Conservation (phyloP, 1,284 basidiomycete genomes). For the Boletus semigastroideus region DNA sequence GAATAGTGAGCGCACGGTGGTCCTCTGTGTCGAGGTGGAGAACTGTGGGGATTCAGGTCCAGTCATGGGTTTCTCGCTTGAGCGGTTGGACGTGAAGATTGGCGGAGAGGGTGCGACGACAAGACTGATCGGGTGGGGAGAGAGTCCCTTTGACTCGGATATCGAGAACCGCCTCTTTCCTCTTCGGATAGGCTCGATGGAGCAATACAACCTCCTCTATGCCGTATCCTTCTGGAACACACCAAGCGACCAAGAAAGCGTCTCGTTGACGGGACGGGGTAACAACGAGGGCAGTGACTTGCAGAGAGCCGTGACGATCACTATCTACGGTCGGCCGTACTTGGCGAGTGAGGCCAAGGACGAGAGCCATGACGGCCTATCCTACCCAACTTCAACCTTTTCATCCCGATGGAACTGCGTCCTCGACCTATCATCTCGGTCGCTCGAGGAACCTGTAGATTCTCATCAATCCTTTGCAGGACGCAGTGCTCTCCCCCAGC, state of each 20-base stretch:
- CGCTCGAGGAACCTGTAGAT: slow-evolving; percentile 24
- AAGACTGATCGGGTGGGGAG: slow-evolving; percentile 68
- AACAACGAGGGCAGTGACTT: slow-evolving; percentile 43
- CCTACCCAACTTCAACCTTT: slow-evolving; percentile 71
- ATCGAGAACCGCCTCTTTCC: slow-evolving; percentile 62
- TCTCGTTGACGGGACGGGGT: slow-evolving; percentile 36
- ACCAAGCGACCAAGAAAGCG: slow-evolving; percentile 58
- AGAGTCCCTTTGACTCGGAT: slow-evolving; percentile 38
- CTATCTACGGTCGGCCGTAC: slow-evolving; percentile 71
- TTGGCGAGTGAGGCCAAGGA: slow-evolving; percentile 19
- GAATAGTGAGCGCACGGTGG: slow-evolving; percentile 77
- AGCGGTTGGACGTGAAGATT: slow-evolving; percentile 69
- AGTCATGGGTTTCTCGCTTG: slow-evolving; percentile 68
- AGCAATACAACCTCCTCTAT: slow-evolving; percentile 87
- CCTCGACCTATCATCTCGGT: slow-evolving; percentile 66
- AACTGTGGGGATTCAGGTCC: slow-evolving; percentile 61
- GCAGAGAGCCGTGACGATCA: slow-evolving; percentile 75
- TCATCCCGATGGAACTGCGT: slow-evolving; percentile 86
- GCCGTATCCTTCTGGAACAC: slow-evolving; percentile 72
- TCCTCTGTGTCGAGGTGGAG: slow-evolving; percentile 85
- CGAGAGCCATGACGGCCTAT: slow-evolving; percentile 19
- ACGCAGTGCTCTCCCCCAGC: slow-evolving; percentile 62
- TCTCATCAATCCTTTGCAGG: slow-evolving; percentile 27
- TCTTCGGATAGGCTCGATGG: slow-evolving; percentile 60
- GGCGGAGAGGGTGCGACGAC: slow-evolving; percentile 74